Conservation (phyloP, 805 yeast genomes). For the Saccharomycopsis babjevae region DNA sequence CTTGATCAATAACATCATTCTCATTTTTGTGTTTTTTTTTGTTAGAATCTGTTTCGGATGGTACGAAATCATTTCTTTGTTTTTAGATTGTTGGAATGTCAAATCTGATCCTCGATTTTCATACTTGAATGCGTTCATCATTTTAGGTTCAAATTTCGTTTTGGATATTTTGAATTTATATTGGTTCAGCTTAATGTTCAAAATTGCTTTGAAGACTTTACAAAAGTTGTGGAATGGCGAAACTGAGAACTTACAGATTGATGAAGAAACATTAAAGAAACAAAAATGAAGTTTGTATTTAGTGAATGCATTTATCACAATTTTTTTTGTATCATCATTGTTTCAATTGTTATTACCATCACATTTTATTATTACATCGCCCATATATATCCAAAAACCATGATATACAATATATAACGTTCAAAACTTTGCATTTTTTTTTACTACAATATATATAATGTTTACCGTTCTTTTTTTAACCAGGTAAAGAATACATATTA, state of each 20-base stretch:
- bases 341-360: too few relatives aligned
- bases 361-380: too few relatives aligned
- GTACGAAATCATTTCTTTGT: slow-evolving; percentile 45
- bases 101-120: slow-evolving; percentile 36
- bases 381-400: too few relatives aligned
- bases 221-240: slow-evolving; percentile 23
- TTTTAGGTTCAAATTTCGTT: slow-evolving; percentile 41
- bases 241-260: slow-evolving; percentile 8
- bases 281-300: neutral
- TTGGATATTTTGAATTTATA: slow-evolving; percentile 56
- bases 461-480: too few relatives aligned
- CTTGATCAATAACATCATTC: slow-evolving; percentile 52
- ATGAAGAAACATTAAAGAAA: slow-evolving; percentile 12
- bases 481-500: too few relatives aligned
- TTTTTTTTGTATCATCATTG: too few relatives aligned
- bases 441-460: too few relatives aligned
- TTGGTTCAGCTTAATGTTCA: slow-evolving; percentile 78
- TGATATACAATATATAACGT: too few relatives aligned
- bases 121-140: slow-evolving; percentile 27
- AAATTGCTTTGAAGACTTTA: slow-evolving; percentile 43
- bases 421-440: too few relatives aligned
- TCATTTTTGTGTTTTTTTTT: slow-evolving; percentile 55
- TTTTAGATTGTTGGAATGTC: slow-evolving; percentile 36
- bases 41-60: slow-evolving; percentile 79
- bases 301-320: too few relatives aligned